Percentiles rank a stretch among this genome's conserved stretches.
Evolutionary conservation across 2,329 filamentous ascomycete genomes (phyloP).

Genomic region (Knufia petricola): DNA sequence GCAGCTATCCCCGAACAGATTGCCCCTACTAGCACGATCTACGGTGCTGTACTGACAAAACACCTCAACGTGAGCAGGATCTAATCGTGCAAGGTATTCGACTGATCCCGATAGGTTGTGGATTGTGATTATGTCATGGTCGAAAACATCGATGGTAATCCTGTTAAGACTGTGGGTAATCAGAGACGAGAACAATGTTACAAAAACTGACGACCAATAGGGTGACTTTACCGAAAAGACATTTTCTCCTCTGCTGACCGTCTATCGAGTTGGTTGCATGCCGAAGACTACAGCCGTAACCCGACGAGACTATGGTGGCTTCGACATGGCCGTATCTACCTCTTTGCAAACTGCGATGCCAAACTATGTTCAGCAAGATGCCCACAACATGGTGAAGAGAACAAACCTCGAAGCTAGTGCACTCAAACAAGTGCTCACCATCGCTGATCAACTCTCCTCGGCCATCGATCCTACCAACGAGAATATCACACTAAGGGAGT

Average conservation of each 20-base stretch:
- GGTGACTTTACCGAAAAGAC: constrained; percentile 16
- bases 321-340: not conserved
- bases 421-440: not conserved
- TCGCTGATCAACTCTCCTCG: constrained; percentile 7
- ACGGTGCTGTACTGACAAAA: constrained; percentile 18
- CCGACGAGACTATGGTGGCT: constrained; percentile 10
- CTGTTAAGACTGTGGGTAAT: constrained; percentile 12
- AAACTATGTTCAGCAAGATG: not conserved
- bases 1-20: constrained; percentile 18
- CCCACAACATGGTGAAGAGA: not conserved
- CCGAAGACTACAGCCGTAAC: constrained; percentile 12
- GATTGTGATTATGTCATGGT: constrained; percentile 20
- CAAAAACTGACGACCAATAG: constrained; percentile 11
- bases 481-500: constrained; percentile 6
- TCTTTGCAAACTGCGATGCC: not conserved
- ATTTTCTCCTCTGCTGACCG: constrained; percentile 15
- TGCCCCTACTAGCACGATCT: constrained; percentile 19
- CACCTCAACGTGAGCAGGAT: constrained; percentile 16
- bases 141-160: constrained; percentile 18
- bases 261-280: constrained; percentile 20
- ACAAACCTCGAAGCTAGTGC: not conserved
- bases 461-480: constrained; percentile 7
- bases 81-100: no score
- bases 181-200: not conserved
- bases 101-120: constrained; percentile 13